A percentile compares a stretch with the other conserved stretches of the same genome.
These are phyloP conservation scores for Debaryomyces subglobosus DNA, from an alignment of 1,139 yeast species.

Conservation along the genomic window DNA sequence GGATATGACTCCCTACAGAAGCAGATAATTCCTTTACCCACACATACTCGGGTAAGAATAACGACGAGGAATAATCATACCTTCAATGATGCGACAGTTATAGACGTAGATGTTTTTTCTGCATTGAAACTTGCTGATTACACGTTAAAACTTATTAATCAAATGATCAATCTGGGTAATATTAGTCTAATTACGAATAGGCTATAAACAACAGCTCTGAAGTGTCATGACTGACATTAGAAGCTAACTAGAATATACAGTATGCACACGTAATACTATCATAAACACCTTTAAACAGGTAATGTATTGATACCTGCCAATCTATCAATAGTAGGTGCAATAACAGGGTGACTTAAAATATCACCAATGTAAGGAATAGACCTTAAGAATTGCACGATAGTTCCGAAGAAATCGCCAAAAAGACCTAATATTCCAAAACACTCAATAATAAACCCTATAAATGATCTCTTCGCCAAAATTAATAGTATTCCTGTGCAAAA, in stretches of 20 bases:
- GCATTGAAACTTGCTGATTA: slow-evolving; percentile 18
- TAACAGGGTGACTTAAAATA: slow-evolving; percentile 71
- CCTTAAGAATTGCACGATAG: slow-evolving; percentile 85
- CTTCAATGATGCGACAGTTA: slow-evolving; percentile 14
- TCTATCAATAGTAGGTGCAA: slow-evolving; percentile 72
- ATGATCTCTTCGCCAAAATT: slow-evolving; percentile 76
- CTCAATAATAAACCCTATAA: slow-evolving; percentile 83
- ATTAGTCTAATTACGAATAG: slow-evolving; percentile 7
- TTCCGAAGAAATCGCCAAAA: slow-evolving; percentile 91
- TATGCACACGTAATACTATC: slow-evolving; percentile 3
- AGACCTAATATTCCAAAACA: slow-evolving; percentile 84
- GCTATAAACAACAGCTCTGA: slow-evolving; percentile 6
- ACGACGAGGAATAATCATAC: slow-evolving; percentile 5
- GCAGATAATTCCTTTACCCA: not conserved
- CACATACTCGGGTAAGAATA: slow-evolving; percentile 6
- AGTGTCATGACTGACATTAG: not conserved
- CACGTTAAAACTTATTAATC: slow-evolving; percentile 15
- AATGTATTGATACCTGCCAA: slow-evolving; percentile 50
- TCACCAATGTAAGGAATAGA: slow-evolving; percentile 91
- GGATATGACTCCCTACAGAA: slow-evolving; percentile 3
- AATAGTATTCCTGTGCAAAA: slow-evolving; percentile 74
- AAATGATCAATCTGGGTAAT: slow-evolving; percentile 9
- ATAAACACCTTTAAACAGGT: slow-evolving; percentile 32
- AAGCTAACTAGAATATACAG: slow-evolving; percentile 2
- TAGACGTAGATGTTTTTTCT: slow-evolving; percentile 19